These are phyloP conservation scores for Fraxinus excelsior DNA, from an alignment of 257 asterid species.

Conservation along the genomic window DNA sequence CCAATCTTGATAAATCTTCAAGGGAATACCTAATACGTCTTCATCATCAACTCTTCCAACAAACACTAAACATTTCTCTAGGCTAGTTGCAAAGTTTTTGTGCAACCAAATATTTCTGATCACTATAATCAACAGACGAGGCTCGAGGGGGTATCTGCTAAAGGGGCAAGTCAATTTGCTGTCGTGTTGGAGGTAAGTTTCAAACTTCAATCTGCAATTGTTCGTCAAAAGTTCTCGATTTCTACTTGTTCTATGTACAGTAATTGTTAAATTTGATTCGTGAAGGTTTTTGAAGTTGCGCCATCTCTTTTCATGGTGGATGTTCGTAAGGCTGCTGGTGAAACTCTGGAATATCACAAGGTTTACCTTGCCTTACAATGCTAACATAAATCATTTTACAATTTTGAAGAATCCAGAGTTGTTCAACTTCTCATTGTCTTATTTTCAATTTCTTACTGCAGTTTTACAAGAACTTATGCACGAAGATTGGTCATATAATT, in stretches of 20 bases:
- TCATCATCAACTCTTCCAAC: neutral
- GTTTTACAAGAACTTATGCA: constrained; percentile 85
- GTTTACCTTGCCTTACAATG: constrained; percentile 36
- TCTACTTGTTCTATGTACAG: neutral
- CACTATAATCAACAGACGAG: constrained; percentile 63
- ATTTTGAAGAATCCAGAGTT: neutral
- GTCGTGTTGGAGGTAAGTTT: constrained; percentile 84
- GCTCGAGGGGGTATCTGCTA: constrained; percentile 77
- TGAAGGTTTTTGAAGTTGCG: constrained; percentile 83
- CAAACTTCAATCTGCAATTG: constrained; percentile 5
- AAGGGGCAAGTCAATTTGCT: constrained; percentile 71
- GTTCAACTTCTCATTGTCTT: constrained; percentile 7
- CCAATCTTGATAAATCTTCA: neutral
- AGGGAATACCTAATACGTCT: neutral
- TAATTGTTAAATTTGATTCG: constrained; percentile 8
- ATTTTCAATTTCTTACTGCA: constrained; percentile 36
- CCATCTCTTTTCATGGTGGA: constrained; percentile 96
- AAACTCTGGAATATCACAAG: constrained; percentile 89
- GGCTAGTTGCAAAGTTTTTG: neutral
- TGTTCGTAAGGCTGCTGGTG: constrained; percentile 92
- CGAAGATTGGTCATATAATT: constrained; percentile 50
- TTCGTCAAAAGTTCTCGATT: constrained; percentile 11
- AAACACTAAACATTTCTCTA: constrained; percentile 3
- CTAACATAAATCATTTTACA: neutral
- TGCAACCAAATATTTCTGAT: constrained; percentile 22